Base-by-base conservation (phyloP, 176 grass and related monocot species). In the Phyllostachys edulis region DNA sequence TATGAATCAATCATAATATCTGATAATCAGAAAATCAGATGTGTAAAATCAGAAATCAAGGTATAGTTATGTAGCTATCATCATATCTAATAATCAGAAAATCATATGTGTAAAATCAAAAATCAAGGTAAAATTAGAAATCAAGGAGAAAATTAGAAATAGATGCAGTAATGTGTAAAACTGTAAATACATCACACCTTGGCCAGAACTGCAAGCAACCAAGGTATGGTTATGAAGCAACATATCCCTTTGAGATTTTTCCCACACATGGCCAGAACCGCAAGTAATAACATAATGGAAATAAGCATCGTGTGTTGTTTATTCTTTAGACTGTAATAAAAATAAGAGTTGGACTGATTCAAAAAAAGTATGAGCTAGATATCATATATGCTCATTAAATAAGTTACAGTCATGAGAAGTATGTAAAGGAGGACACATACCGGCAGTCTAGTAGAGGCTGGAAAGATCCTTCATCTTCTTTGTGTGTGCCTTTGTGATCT, bases 321-420 rank as follows among this genome's bases (percentile, higher is more conserved):
- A 71, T 56, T 82, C 49, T 29, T 29, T 29, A 29, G 29, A 29
- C 29, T 67, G 55, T 32, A 82, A 63, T 42, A 68, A 70, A 37
- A 12, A 38, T 41, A 73, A 50, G 73, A 83, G 73, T 77, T 79
- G 61, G 67, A 82, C 68, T 56, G 42, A 49, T 72, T 57, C 64
- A 80, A 68, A 70, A 37, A 12, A 38, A 89, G 9, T 60, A 68
- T 79, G 73, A 87, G 84, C 59, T 90, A 68, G 88, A n/a, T n/a
- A n/a, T n/a, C n/a, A n/a, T n/a, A n/a, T n/a, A n/a, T n/a, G n/a
- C n/a, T n/a, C n/a, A n/a, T n/a, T n/a, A n/a, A n/a, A n/a, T n/a
- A n/a, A n/a, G n/a, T n/a, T n/a, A n/a, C n/a, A n/a, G n/a, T n/a
- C n/a, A n/a, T n/a, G n/a, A n/a, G n/a, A n/a, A n/a, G n/a, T n/a